Base-by-base conservation (phyloP, 2,329 filamentous ascomycete genomes). In the Verticillium zaregamsianum region DNA sequence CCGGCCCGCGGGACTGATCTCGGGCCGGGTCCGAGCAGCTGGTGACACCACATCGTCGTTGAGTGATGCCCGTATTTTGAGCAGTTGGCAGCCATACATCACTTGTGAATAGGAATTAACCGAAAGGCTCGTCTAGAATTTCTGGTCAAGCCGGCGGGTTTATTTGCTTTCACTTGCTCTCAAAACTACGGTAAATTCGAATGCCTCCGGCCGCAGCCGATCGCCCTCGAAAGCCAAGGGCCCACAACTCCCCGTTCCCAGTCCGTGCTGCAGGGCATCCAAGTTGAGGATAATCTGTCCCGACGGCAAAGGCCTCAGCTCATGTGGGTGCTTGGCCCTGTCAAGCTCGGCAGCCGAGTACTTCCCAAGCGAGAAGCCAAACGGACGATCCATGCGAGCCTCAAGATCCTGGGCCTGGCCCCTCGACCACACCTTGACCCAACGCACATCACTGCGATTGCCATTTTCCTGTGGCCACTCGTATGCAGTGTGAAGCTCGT, bases 381-480 rank as follows among this genome's bases (percentile, higher is more conserved):
- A 66, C 12, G 59, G 56, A 20, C 49, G 20, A 54, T n/a, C 32
- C 32, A 33, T 33, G 32, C 32, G 32, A 33, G 32, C 32, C 32
- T 33, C 32, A 9, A 33, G 32, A 5, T 11, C 49, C n/a, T 54
- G 8, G 49, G n/a, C 49, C 8, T 12, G 3, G 3, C n/a, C 15
- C 5, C 49, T 25, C 3, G 49, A 54, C n/a, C 25, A 5, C 5
- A 68, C 17, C 8, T 71, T 69, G 15, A 83, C 66, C 78, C 80
- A 84, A 8, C 79, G 74, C 1, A 76, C 77, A 55, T 83, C 81
- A 2, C 76, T 79, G 5, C 80, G 75, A 66, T 85, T 85, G 1
- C 80, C 79, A 61, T 77, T 80, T 63, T 85, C 82, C 66, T 86
- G 82, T 0, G 82, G 83, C 39, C 79, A 80, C 31, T 85, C 83